Percentiles rank a stretch among this genome's conserved stretches.
These are phyloP conservation scores for Flaveria bidentis DNA, from an alignment of 129 eudicot genomes.

Conservation along the genomic window DNA sequence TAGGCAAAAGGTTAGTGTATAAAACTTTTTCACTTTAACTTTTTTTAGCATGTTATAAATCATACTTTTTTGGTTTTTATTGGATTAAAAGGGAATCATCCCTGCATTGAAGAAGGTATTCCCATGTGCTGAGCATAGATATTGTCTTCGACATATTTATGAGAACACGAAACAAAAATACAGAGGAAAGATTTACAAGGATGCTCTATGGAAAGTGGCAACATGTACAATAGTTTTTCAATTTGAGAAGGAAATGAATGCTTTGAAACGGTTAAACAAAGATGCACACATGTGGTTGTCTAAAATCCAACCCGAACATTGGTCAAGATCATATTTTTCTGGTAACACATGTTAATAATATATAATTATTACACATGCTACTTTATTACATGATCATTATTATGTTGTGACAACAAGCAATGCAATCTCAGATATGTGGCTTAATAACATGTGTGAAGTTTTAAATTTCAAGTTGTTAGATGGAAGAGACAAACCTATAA, in stretches of 20 bases:
- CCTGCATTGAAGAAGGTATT: neutral
- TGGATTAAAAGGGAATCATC: neutral
- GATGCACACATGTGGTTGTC: no score
- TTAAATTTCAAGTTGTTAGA: neutral
- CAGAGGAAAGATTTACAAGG: neutral
- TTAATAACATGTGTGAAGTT: conserved; percentile 4
- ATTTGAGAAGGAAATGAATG: no score
- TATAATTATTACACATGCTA: neutral
- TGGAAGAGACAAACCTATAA: neutral
- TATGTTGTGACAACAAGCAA: neutral
- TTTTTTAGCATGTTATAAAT: no score
- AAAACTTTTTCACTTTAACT: neutral
- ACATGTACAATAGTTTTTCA: no score
- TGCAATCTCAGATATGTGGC: neutral
- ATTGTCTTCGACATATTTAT: neutral
- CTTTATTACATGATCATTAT: no score
- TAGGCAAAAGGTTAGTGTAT: neutral
- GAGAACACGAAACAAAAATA: neutral
- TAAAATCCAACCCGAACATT: no score
- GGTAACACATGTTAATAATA: no score
- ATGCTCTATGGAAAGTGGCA: no score
- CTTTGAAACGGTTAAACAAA: no score
- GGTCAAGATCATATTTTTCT: no score
- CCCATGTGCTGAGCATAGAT: conserved; percentile 1
- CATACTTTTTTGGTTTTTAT: neutral